These are phyloP conservation scores for Macrophomina pseudophaseolina DNA, from an alignment of 2,329 filamentous ascomycete genomes.

Conservation along the genomic window DNA sequence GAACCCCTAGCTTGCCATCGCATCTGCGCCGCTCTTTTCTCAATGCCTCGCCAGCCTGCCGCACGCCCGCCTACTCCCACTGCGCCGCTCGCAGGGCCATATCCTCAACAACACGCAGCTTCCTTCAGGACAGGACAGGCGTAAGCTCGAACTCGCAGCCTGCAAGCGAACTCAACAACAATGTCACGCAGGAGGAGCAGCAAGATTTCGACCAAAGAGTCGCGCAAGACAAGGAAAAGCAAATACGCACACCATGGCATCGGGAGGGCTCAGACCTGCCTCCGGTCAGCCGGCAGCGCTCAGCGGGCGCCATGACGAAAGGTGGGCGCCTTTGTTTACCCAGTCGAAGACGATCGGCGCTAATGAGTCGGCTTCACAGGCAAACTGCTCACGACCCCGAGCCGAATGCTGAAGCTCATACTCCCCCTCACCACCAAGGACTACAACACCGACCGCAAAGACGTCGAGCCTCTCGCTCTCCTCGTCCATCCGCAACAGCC, in stretches of 20 bases:
- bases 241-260: conserved; percentile 69
- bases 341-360: conserved; percentile 16
- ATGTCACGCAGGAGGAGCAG: conserved; percentile 53
- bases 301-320: conserved; percentile 67
- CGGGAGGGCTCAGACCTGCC: conserved; percentile 64
- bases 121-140: conserved; percentile 9
- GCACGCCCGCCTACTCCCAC: background rate
- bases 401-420: conserved; percentile 78
- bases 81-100: background rate
- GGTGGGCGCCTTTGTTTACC: conserved; percentile 45
- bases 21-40: background rate
- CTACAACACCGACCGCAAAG: conserved; percentile 64
- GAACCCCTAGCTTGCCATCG: background rate
- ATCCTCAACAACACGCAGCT: background rate
- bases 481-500: conserved; percentile 90
- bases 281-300: conserved; percentile 58
- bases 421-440: conserved; percentile 72
- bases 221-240: conserved; percentile 58
- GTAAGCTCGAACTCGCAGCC: conserved; percentile 42
- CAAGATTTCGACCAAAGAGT: conserved; percentile 51
- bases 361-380: conserved; percentile 51
- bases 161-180: conserved; percentile 48
- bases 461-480: conserved; percentile 82
- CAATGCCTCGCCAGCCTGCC: background rate
- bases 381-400: conserved; percentile 80